Base-by-base conservation (phyloP, 192 early-diverging fungal genomes). In the Coemansia sp. region DNA sequence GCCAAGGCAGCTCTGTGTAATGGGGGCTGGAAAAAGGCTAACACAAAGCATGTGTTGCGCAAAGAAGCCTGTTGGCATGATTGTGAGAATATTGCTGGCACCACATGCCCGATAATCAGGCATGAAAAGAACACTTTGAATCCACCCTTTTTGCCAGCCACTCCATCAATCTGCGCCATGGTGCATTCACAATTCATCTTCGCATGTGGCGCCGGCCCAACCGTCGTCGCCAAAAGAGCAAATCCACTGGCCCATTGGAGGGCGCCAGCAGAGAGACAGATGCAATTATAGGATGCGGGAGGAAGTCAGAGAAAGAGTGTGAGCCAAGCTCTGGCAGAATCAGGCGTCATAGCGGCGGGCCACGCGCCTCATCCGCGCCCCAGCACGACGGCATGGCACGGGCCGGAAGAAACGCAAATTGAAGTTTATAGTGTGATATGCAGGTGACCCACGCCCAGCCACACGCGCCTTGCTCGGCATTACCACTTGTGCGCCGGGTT, bases 161-260 rank as follows among this genome's bases (percentile, higher is more conserved):
- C 53, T 10, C 25, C 10, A 22, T 39, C 31, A 59, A 31, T 59
- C 57, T 32, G 57, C 31, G 57, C 57, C 57, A 59, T 59, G 31
- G n/a, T 22, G 22, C 57, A 59, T 59, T 59, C 63, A 46, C 64
- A 66, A 63, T 54, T 50, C 61, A 7, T 21, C 30, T 66, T 66
- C 32, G 64, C 64, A 20, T 46, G 57, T 46, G 64, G 25, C 46
- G 60, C 22, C 46, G 17, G 25, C 17, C 11, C 17, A 61, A 46
- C 39, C 39, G 39, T 46, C 39, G 11, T 46, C 39, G 39, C 39
- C 11, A 14, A 46, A 46, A 46, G 39, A 14, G 39, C 39, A 14
- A 7, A 46, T 46, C 39, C 9, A 14, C 17, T 0, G 17, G 39
- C 39, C 39, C 39, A 46, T 46, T 46, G 39, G 2, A 46, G 11